Percentiles rank a stretch among this genome's conserved stretches.
These are phyloP conservation scores for Moniliella sp. DNA, from an alignment of 1,284 basidiomycete genomes.

Conservation along the genomic window DNA sequence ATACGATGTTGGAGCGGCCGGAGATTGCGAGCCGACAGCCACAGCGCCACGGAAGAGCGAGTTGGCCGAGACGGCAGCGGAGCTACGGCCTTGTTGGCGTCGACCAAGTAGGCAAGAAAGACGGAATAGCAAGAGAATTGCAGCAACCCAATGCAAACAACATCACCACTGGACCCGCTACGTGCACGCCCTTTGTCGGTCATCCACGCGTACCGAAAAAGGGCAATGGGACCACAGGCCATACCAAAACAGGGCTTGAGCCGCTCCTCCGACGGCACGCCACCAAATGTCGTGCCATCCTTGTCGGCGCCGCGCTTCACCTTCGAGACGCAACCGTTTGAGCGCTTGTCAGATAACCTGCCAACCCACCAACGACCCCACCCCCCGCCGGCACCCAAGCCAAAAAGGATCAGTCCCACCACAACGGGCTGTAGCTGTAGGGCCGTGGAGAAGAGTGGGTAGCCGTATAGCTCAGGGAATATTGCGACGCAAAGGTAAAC, in stretches of 20 bases:
- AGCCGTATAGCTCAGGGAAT: constrained; percentile 4
- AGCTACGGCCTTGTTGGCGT: constrained; percentile 51
- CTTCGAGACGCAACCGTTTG: no score
- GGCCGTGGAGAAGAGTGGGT: constrained; percentile 2
- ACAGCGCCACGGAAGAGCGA: constrained; percentile 48
- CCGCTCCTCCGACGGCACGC: background rate
- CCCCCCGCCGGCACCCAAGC: constrained; percentile 38
- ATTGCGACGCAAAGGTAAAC: constrained; percentile 5
- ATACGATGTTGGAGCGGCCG: no score
- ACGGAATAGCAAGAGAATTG: constrained; percentile 49
- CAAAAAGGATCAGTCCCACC: constrained; percentile 6
- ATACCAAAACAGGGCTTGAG: background rate
- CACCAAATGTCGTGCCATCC: background rate
- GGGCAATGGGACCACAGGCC: no score
- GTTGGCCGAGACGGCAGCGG: constrained; percentile 48
- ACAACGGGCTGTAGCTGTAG: no score
- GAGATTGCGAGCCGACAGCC: no score
- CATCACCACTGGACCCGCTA: constrained; percentile 4
- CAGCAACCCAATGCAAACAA: constrained; percentile 12
- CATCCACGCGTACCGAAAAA: constrained; percentile 49
- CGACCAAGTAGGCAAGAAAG: constrained; percentile 39
- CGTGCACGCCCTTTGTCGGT: constrained; percentile 41
- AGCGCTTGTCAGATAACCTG: constrained; percentile 52
- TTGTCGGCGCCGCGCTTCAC: no score
- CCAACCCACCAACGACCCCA: no score